These are phyloP conservation scores for Colletotrichum magnum DNA, from an alignment of 2,329 filamentous ascomycete species.

Conservation along the genomic window DNA sequence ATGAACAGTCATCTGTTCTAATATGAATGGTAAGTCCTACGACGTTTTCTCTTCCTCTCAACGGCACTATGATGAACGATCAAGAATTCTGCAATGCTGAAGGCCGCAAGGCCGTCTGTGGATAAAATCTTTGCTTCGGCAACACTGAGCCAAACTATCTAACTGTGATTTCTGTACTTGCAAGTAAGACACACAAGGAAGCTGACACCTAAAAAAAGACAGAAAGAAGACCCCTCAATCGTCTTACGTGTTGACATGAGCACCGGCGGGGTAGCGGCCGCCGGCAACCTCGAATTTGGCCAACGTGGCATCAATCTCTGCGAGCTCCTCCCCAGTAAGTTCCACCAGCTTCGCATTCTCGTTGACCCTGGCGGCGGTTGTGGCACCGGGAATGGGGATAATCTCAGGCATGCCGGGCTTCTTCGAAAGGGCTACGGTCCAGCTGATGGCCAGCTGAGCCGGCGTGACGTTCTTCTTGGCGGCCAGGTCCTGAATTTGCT, in stretches of 20 bases:
- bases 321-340: slow-evolving; percentile 65
- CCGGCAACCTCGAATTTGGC: slow-evolving; percentile 63
- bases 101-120: slow-evolving; percentile 48
- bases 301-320: slow-evolving; percentile 64
- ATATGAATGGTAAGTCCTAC: slow-evolving; percentile 31
- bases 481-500: slow-evolving; percentile 70
- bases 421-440: slow-evolving; percentile 67
- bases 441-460: slow-evolving; percentile 77
- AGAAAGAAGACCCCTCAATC: background rate
- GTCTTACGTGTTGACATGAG: slow-evolving; percentile 54
- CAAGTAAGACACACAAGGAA: background rate
- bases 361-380: slow-evolving; percentile 66
- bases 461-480: slow-evolving; percentile 71
- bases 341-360: slow-evolving; percentile 71
- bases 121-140: slow-evolving; percentile 48
- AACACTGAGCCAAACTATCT: slow-evolving; percentile 30
- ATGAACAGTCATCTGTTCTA: background rate
- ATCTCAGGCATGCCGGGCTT: slow-evolving; percentile 69
- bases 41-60: slow-evolving; percentile 48
- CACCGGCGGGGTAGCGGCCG: slow-evolving; percentile 59
- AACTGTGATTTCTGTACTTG: background rate
- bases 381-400: slow-evolving; percentile 78
- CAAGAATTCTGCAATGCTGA: slow-evolving; percentile 67
- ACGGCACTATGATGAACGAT: slow-evolving; percentile 47
- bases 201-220: slow-evolving; percentile 12